Evolutionary conservation across 2,329 filamentous ascomycete genomes (phyloP).

Genomic region (Hymenoscyphus occultus): DNA sequence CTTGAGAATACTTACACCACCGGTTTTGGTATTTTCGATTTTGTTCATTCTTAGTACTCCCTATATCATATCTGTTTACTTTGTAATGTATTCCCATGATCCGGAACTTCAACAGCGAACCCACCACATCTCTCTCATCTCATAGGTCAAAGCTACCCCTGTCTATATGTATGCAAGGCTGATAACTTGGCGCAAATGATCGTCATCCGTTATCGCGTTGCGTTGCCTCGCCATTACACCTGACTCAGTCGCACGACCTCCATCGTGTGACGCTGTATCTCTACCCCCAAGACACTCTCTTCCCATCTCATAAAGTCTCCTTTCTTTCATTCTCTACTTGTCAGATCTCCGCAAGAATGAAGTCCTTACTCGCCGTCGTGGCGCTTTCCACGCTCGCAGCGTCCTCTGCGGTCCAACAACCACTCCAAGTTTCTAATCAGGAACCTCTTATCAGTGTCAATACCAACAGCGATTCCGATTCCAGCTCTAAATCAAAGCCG

Average conservation of each 20-base stretch:
- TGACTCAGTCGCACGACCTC: neutral
- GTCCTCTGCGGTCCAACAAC: slow-evolving; percentile 15
- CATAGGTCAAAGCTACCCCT: neutral
- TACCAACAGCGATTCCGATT: neutral
- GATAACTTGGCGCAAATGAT: neutral
- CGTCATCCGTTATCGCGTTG: slow-evolving; percentile 2
- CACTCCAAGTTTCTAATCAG: slow-evolving; percentile 8
- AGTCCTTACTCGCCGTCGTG: slow-evolving; percentile 12
- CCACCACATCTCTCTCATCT: neutral
- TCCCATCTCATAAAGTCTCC: neutral
- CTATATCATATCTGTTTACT: no score
- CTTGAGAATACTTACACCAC: no score
- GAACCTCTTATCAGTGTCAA: slow-evolving; percentile 6
- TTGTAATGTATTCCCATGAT: no score
- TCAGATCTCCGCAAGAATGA: slow-evolving; percentile 12
- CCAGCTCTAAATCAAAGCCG: slow-evolving; percentile 11
- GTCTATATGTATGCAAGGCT: neutral
- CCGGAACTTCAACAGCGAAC: neutral
- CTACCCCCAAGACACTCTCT: neutral
- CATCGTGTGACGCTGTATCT: neutral
- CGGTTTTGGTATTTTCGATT: no score
- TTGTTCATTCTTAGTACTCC: no score
- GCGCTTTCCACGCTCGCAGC: slow-evolving; percentile 11
- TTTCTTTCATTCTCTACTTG: neutral
- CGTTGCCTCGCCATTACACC: slow-evolving; percentile 1